Percentiles rank a stretch among this genome's conserved stretches.
Evolutionary conservation across 1,284 basidiomycete genomes (phyloP).

Genomic region (Phellopilus nigrolimitatus): DNA sequence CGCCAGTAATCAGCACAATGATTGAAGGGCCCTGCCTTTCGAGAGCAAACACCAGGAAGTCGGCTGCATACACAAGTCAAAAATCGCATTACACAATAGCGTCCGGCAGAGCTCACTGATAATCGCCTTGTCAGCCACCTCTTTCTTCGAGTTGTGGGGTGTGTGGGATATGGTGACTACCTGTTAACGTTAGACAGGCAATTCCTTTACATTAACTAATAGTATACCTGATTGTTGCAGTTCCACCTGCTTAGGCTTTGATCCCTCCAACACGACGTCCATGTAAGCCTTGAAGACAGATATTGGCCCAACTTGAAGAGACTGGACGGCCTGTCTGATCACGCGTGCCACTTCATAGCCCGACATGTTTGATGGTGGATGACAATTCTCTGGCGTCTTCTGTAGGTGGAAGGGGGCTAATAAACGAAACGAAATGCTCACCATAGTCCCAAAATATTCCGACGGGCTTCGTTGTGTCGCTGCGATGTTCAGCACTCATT

Average conservation of each 20-base stretch:
- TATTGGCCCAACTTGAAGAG: conserved; percentile 6
- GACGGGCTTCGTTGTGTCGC: conserved; percentile 3
- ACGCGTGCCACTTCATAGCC: conserved; percentile 1
- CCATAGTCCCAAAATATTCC: conserved; percentile 17
- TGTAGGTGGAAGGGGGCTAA: background rate
- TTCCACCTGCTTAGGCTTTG: background rate
- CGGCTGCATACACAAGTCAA: conserved; percentile 35
- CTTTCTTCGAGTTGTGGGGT: conserved; percentile 5
- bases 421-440: background rate
- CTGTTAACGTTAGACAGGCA: too few species aligned
- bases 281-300: conserved; percentile 9
- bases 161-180: conserved; percentile 5
- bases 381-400: conserved; percentile 7
- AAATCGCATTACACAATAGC: background rate
- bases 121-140: conserved; percentile 7
- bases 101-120: background rate
- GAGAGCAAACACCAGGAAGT: conserved; percentile 55
- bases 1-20: conserved; percentile 50
- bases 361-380: background rate
- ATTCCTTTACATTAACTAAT: too few species aligned
- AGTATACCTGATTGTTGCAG: conserved; percentile 10
- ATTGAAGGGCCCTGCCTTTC: conserved; percentile 49
- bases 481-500: too few species aligned
- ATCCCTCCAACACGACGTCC: background rate
- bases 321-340: background rate